Evolutionary conservation across 345 rosid species (phyloP).

Genomic region (Arabis hirsuta): DNA sequence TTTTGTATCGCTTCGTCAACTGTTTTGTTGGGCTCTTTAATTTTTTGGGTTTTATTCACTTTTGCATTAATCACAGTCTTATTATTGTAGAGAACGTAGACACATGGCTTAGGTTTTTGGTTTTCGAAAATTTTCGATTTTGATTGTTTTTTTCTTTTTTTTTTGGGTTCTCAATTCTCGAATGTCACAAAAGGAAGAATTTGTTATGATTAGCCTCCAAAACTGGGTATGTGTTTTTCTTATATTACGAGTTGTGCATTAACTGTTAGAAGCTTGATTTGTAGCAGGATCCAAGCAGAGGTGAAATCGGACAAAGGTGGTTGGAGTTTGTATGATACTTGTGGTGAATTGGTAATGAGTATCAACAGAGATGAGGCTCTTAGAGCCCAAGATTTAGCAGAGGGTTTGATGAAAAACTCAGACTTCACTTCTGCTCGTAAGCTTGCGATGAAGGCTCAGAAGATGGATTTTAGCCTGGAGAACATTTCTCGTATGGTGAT

Average conservation of each 20-base stretch:
- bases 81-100: conserved; percentile 14
- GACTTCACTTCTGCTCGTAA: conserved; percentile 73
- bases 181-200: neutral
- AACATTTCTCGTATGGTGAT: conserved; percentile 72
- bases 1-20: neutral
- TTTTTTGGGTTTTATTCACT: neutral
- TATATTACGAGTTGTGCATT: neutral
- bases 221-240: neutral
- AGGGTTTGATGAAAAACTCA: conserved; percentile 60
- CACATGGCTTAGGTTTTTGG: conserved; percentile 27
- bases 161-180: neutral
- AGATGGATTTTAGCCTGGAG: conserved; percentile 63
- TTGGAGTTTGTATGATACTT: conserved; percentile 25
- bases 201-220: neutral
- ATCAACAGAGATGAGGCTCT: conserved; percentile 93
- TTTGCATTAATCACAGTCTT: conserved; percentile 3
- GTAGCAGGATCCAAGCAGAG: conserved; percentile 25
- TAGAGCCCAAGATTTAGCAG: conserved; percentile 75
- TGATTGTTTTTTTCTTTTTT: neutral
- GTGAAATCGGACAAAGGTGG: conserved; percentile 6
- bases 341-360: conserved; percentile 53
- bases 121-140: neutral
- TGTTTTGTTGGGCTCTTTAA: neutral
- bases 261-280: neutral
- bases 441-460: conserved; percentile 66